A percentile compares a stretch with the other conserved stretches of the same genome.
These are phyloP conservation scores for Huiozyma sinensis DNA, from an alignment of 805 yeast genomes.

Conservation along the genomic window DNA sequence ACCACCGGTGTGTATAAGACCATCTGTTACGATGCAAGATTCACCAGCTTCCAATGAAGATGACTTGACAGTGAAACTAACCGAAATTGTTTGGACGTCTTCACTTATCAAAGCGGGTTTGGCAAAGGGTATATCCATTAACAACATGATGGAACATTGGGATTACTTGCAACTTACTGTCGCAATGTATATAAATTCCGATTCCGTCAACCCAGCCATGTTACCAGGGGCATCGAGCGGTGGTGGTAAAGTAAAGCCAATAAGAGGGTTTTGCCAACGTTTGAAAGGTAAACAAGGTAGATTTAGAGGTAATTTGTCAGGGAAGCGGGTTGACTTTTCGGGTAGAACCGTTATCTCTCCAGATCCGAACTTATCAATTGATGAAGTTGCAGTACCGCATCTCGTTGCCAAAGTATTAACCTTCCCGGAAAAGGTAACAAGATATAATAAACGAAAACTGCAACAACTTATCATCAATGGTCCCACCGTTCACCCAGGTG, in stretches of 20 bases:
- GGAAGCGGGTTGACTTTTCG: slow-evolving; percentile 96
- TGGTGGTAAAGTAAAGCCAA: slow-evolving; percentile 54
- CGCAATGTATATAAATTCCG: slow-evolving; percentile 96
- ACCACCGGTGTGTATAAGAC: slow-evolving; percentile 97
- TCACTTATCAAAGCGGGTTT: slow-evolving; percentile 88
- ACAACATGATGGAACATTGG: slow-evolving; percentile 97
- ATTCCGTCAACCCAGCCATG: slow-evolving; percentile 74
- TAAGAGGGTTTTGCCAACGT: slow-evolving; percentile 93
- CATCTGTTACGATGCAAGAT: slow-evolving; percentile 89
- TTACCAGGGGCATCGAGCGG: slow-evolving; percentile 52
- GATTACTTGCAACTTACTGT: slow-evolving; percentile 90
- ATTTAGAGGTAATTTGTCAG: slow-evolving; percentile 94
- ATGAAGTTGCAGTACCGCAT: slow-evolving; percentile 98
- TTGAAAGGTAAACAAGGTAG: slow-evolving; percentile 98
- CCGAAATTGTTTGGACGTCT: slow-evolving; percentile 96
- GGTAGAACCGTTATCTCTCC: slow-evolving; percentile 98
- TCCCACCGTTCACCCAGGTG: slow-evolving; percentile 89
- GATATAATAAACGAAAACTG: slow-evolving; percentile 73
- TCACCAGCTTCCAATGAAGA: slow-evolving; percentile 89
- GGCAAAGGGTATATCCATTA: slow-evolving; percentile 87
- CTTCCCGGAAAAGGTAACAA: slow-evolving; percentile 88
- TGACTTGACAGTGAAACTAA: slow-evolving; percentile 88
- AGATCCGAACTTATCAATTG: slow-evolving; percentile 89
- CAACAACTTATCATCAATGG: slow-evolving; percentile 71
- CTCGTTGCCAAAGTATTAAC: slow-evolving; percentile 92